Conservation (phyloP, 2,329 filamentous ascomycete genomes). For the Aspergillus phoenicis region DNA sequence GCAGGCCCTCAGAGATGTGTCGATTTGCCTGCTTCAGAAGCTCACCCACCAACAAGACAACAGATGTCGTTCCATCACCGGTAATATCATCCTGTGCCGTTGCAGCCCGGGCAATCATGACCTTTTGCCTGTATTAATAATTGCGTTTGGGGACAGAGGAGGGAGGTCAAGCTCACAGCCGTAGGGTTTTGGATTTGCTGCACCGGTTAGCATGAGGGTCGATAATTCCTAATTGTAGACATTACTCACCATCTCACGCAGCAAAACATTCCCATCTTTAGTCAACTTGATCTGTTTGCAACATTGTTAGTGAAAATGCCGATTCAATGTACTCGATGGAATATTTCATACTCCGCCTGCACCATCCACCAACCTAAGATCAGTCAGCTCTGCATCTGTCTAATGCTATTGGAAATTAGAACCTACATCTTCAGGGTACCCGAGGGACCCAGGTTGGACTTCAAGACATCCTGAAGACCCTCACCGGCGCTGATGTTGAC, state of each 20-base stretch:
- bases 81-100: constrained; percentile 98
- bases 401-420: not conserved
- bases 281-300: constrained; percentile 85
- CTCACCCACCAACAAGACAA: constrained; percentile 93
- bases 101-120: constrained; percentile 77
- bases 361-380: constrained; percentile 61
- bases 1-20: constrained; percentile 94
- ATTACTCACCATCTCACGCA: constrained; percentile 64
- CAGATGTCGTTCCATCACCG: constrained; percentile 95
- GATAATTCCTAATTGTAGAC: not conserved
- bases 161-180: constrained; percentile 61
- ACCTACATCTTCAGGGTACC: constrained; percentile 93
- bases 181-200: constrained; percentile 97
- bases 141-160: constrained; percentile 10
- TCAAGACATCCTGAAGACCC: constrained; percentile 89
- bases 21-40: constrained; percentile 96
- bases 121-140: constrained; percentile 40
- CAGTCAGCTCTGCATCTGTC: constrained; percentile 30
- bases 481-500: constrained; percentile 98
- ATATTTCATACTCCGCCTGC: constrained; percentile 56
- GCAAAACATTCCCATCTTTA: constrained; percentile 91
- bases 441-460: constrained; percentile 90
- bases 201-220: constrained; percentile 33
- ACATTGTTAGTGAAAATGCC: constrained; percentile 21
- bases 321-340: constrained; percentile 11